Base-by-base conservation (phyloP, 2,329 filamentous ascomycete species). In the Fusarium solani-melongenae region DNA sequence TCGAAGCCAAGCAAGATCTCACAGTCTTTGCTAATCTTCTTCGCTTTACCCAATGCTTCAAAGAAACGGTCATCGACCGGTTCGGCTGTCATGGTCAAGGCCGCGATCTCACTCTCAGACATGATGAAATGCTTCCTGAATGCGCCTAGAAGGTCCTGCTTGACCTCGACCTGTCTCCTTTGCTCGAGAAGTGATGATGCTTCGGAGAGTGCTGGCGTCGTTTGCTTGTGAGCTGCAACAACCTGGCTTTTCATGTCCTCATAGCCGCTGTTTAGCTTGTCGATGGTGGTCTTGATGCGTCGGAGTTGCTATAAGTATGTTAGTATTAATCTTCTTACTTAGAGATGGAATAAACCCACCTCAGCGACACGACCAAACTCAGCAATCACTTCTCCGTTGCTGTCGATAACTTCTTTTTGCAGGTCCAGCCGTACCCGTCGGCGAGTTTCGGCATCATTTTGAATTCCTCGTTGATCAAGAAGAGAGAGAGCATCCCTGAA, bases 321-420 rank as follows among this genome's bases (percentile, higher is more conserved):
- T 73, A 67, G 76, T 49, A 74, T 51, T 36, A 29, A 51, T 58
- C 49, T 24, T 27, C 11, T n/a, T 24, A 39, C 12, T 17, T 20
- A 39, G 27, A 63, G 31, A 38, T 41, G n/a, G 24, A 53, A n/a
- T 15, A 51, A 66, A 80, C 88, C 80, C 82, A 96, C 94, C 88
- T 97, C 94, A 33, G 95, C 94, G 73, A 99, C 94, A 64, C 91
- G 89, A 38, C 95, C 94, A 83, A 98, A 98, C 80, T 98, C 94
- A 62, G 90, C 87, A 67, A 98, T 91, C 72, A 98, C 93, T 73
- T 94, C 91, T 58, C 93, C 95, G 89, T 98, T 98, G 83, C 93
- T 95, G 73, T 96, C 91, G 65, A 98, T 95, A 39, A 98, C 93
- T 79, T 98, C 95, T 81, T 93, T 96, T 80, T 98, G 95, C 2